These are phyloP conservation scores for Candolleomyces efflorescens DNA, from an alignment of 768 basidiomycete genomes.

Conservation along the genomic window DNA sequence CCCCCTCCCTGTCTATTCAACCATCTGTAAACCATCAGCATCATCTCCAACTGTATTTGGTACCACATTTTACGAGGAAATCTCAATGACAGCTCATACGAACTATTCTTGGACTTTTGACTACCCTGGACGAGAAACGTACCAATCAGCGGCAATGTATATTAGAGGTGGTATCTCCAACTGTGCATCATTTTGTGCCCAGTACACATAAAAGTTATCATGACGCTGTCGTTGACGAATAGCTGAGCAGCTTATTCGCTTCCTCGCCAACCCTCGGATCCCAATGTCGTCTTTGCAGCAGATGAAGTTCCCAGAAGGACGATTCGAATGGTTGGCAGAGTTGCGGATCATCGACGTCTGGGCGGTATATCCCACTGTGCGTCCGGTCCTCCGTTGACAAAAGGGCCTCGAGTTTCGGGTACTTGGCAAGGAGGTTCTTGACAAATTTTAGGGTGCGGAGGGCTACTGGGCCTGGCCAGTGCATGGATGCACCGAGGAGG, in stretches of 20 bases:
- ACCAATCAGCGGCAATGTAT: background rate
- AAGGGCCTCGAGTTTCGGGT: constrained; percentile 78
- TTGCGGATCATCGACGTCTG: constrained; percentile 87
- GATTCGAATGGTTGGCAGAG: constrained; percentile 78
- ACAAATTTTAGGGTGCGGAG: constrained; percentile 75
- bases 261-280: constrained; percentile 66
- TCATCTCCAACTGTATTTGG: constrained; percentile 2
- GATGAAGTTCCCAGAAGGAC: constrained; percentile 80
- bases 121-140: background rate
- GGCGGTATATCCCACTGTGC: constrained; percentile 79
- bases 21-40: constrained; percentile 4
- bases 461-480: constrained; percentile 69
- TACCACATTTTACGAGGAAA: constrained; percentile 3
- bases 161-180: background rate
- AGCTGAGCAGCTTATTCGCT: constrained; percentile 54
- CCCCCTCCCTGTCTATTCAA: background rate
- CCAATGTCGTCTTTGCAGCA: constrained; percentile 55
- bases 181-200: background rate
- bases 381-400: constrained; percentile 84
- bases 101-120: background rate
- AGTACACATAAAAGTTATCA: background rate
- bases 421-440: constrained; percentile 62
- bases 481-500: constrained; percentile 73
- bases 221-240: constrained; percentile 29
- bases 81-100: background rate